Evolutionary conservation across 352 stramenopile species (phyloP).

Genomic region (Achlya hypogyna): DNA sequence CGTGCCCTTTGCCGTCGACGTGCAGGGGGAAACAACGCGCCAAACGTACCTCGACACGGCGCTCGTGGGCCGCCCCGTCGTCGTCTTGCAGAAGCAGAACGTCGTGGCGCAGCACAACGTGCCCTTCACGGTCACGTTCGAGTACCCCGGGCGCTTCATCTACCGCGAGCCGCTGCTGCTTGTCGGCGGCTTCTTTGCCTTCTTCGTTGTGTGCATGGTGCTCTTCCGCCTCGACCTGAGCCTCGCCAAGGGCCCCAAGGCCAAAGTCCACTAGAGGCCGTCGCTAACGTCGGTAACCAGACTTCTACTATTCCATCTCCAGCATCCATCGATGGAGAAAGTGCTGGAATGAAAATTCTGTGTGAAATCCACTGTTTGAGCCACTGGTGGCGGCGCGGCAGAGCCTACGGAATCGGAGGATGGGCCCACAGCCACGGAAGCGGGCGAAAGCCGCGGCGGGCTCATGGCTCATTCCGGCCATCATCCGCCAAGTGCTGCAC

Average conservation of each 20-base stretch:
- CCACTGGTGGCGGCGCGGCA: too few species aligned
- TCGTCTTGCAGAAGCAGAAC: slow-evolving; percentile 79
- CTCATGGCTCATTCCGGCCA: too few species aligned
- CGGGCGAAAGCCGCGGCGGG: too few species aligned
- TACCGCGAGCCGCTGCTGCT: slow-evolving; percentile 80
- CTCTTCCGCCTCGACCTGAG: slow-evolving; percentile 79
- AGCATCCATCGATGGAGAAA: too few species aligned
- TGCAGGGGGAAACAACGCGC: slow-evolving; percentile 41
- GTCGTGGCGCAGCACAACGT: slow-evolving; percentile 77
- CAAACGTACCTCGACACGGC: slow-evolving; percentile 83
- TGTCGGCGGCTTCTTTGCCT: slow-evolving; percentile 70
- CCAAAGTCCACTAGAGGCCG: slow-evolving; percentile 61
- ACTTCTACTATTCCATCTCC: too few species aligned
- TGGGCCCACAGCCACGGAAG: too few species aligned
- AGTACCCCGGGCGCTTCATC: slow-evolving; percentile 73
- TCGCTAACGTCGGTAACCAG: too few species aligned
- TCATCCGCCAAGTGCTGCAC: too few species aligned
- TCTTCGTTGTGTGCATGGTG: slow-evolving; percentile 80
- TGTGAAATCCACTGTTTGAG: too few species aligned
- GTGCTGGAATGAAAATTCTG: too few species aligned
- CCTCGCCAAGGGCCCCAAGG: slow-evolving; percentile 49
- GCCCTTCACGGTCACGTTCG: slow-evolving; percentile 79
- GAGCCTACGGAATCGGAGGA: too few species aligned
- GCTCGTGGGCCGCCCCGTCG: slow-evolving; percentile 61
- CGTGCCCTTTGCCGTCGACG: slow-evolving; percentile 63